Conservation (phyloP, 2,329 filamentous ascomycete species). For the Cladobotryum mycophilum region DNA sequence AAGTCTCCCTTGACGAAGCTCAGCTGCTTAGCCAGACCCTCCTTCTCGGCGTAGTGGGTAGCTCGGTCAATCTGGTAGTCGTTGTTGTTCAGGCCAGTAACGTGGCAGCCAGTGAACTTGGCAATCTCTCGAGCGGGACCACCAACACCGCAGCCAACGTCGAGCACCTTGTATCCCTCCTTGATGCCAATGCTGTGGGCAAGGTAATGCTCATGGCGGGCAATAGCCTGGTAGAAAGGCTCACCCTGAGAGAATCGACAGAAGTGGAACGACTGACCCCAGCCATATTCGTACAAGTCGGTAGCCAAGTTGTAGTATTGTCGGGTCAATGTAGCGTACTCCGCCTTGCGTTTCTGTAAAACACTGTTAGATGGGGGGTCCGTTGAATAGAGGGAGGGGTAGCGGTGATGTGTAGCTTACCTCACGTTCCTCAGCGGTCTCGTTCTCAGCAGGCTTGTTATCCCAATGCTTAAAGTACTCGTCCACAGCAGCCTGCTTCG, state of each 20-base stretch:
- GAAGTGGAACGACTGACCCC: constrained; percentile 92
- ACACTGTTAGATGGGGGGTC: constrained; percentile 37
- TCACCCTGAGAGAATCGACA: constrained; percentile 83
- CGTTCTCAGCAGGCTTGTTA: constrained; percentile 68
- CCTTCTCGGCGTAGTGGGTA: constrained; percentile 69
- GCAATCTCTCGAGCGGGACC: constrained; percentile 91
- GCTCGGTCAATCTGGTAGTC: constrained; percentile 93
- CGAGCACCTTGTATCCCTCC: constrained; percentile 78
- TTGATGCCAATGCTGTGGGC: constrained; percentile 77
- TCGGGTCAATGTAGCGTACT: constrained; percentile 89
- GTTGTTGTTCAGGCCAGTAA: constrained; percentile 92
- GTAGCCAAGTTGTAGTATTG: constrained; percentile 96
- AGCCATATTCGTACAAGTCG: constrained; percentile 89
- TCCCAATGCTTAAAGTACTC: constrained; percentile 98
- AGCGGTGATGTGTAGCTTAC: constrained; percentile 1
- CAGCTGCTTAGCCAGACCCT: constrained; percentile 69
- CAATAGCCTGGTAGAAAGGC: constrained; percentile 79
- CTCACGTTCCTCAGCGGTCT: constrained; percentile 31
- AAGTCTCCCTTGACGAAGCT: constrained; percentile 88
- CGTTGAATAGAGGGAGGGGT: too few relatives aligned
- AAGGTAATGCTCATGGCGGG: constrained; percentile 92
- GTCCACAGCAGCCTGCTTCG: constrained; percentile 76
- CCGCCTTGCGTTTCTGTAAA: constrained; percentile 63
- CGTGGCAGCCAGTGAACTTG: constrained; percentile 80
- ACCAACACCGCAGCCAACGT: constrained; percentile 91